Base-by-base conservation (phyloP, 1,139 yeast genomes). In the Scheffersomyces segobiensis region DNA sequence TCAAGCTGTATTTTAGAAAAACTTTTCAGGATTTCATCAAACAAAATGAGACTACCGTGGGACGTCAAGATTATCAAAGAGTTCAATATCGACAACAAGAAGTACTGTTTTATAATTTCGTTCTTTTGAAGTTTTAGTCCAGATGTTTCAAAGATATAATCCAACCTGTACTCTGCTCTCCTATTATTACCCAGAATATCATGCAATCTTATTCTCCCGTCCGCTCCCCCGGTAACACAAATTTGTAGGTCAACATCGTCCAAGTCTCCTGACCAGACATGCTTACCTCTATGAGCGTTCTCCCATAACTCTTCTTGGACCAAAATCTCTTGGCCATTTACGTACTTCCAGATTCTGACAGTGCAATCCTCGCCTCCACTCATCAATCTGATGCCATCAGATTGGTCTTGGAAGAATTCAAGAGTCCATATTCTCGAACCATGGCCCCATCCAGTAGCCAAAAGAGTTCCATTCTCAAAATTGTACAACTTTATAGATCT, bases 371-470 rank as follows among this genome's bases (percentile, higher is more conserved):
- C 99, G 10, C 97, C 93, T 17, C 87, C 86, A 73, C 96, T 89
- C 63, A 83, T 72, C 3, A 84, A 68, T 32, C 84, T 76, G 1
- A 88, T 68, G 1, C 67, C 62, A 4, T 57, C 52, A 7, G 71
- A 62, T 17, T 19, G 53, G n/a, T 73, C 72, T 3, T 65, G 62
- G 61, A 79, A 83, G 70, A 93, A 92, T 52, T 80, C 80, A 56
- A 95, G 78, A 52, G 84, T 84, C 99, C 99, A 95, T 52, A 95
- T 93, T 69, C 99, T 83, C 0, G 98, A 93, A 3, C 91, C 89
- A 70, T 95, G 99, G 18, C 98, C 98, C 98, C 98, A 95, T 0
- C 97, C 98, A 49, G 87, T 84, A 1, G 95, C 89, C 48, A 90
- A 63, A 46, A 87, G 74, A 17, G 24, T 18, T 0, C 96, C 95